Evolutionary conservation across 352 stramenopile genomes (phyloP), one percentile per base, ranked within the genome.

Genomic region (Pythium myriotylum): DNA sequence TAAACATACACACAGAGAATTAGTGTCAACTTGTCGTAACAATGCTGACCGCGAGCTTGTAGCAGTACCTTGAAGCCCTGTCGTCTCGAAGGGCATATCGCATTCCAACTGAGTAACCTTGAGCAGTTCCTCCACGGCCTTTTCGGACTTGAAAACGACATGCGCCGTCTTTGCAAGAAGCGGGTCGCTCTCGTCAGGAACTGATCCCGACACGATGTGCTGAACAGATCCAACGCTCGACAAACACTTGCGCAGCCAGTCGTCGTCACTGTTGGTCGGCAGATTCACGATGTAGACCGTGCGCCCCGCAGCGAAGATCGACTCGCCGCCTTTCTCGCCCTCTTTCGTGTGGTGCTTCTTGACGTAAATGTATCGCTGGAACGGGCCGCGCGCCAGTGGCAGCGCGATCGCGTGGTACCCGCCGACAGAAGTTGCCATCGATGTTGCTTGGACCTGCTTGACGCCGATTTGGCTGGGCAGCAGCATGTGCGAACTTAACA

Each of bases 231-330:
- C 84, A 16, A 88, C 52, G 8, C 72, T 49, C 56, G 74, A 67
- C 19, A 94, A 59, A 57, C 71, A 76, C 55, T 58, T 62, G 27
- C 77, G 73, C 46, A 94, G 68, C 80, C 79, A 91, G 20, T 79
- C 59, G 12, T 82, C 76, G 19, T 80, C 82, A 4, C 73, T 64
- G 13, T 39, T 54, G 0, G 40, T 29, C 17, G 83, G 85, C 54
- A 94, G 54, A 54, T 94, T 94, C 40, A 89, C 83, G 10, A 94
- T 37, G 65, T 91, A 92, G 39, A 78, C 81, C 10, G 85, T 91
- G 48, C 83, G 79, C n/a, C 83, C 77, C 3, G 75, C 55, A 14
- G 78, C 80, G 26, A 94, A 59, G 23, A 72, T 48, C 8, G 75
- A 79, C 68, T 89, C 80, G 35, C 53, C 58, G 47, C 49, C 58